A percentile compares a stretch with the other conserved stretches of the same genome.
phyloP scores from a whole-genome alignment of 1,284 basidiomycete genomes.

The Heterobasidion occidentale region DNA sequence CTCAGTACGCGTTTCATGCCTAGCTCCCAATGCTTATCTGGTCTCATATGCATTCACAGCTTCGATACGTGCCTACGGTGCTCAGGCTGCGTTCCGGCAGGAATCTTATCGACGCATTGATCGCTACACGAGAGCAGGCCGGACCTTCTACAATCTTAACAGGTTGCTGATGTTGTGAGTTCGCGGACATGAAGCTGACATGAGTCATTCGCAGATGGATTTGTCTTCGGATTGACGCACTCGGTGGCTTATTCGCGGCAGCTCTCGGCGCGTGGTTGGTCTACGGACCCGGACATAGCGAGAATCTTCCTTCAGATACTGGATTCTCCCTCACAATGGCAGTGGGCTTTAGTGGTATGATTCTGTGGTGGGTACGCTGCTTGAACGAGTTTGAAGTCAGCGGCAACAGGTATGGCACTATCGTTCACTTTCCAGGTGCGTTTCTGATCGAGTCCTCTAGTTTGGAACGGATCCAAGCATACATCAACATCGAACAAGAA shows the following conservation, averaged over 20 bases:
- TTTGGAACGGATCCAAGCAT: constrained; percentile 70
- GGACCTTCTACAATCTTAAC: constrained; percentile 49
- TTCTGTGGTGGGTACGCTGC: constrained; percentile 44
- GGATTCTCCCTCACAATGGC: constrained; percentile 45
- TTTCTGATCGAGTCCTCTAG: constrained; percentile 20
- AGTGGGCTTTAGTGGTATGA: constrained; percentile 48
- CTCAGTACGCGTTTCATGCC: constrained; percentile 36
- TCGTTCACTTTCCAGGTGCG: too few relatives aligned
- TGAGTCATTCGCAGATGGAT: constrained; percentile 36
- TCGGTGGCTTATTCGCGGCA: constrained; percentile 46
- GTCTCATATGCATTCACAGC: constrained; percentile 22
- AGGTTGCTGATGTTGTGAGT: constrained; percentile 21
- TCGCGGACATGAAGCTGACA: neutral
- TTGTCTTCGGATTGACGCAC: constrained; percentile 39
- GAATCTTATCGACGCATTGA: constrained; percentile 40
- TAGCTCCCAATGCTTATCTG: neutral
- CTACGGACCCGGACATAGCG: constrained; percentile 28
- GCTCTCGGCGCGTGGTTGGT: constrained; percentile 46
- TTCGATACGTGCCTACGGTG: constrained; percentile 55
- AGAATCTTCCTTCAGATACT: constrained; percentile 33
- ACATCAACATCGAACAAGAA: constrained; percentile 69
- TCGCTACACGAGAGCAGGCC: constrained; percentile 34
- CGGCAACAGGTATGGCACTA: constrained; percentile 9
- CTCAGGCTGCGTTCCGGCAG: constrained; percentile 36
- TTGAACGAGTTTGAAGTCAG: constrained; percentile 56